Conservation (phyloP, 306 rosid genomes). For the Vigna angularis region DNA sequence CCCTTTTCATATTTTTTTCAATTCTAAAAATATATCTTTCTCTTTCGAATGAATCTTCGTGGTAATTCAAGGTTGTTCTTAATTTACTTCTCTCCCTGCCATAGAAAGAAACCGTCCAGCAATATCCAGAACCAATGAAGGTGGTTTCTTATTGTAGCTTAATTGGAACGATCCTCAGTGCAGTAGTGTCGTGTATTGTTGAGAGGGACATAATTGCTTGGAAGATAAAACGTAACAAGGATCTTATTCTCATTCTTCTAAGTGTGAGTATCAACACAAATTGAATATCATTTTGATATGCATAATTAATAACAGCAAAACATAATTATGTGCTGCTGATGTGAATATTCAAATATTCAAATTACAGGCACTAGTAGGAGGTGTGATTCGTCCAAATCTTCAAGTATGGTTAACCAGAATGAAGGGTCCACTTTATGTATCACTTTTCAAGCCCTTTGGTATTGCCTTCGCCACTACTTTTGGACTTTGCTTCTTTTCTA, state of each 20-base stretch:
- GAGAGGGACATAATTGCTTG: constrained; percentile 49
- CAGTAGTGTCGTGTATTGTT: constrained; percentile 37
- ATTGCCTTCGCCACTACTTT: constrained; percentile 56
- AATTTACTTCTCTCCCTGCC: constrained; percentile 14
- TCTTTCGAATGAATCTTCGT: not conserved
- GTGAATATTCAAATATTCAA: not conserved
- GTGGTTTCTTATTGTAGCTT: constrained; percentile 47
- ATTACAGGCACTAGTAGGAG: constrained; percentile 47
- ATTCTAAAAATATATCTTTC: not conserved
- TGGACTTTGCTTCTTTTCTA: constrained; percentile 51
- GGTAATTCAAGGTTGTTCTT: not conserved
- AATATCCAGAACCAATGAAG: constrained; percentile 53
- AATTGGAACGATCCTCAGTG: constrained; percentile 51
- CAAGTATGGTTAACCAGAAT: constrained; percentile 47
- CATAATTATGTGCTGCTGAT: not conserved
- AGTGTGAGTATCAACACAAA: constrained; percentile 26
- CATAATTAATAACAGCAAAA: not conserved
- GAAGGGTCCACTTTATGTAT: constrained; percentile 53
- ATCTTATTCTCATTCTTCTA: constrained; percentile 50
- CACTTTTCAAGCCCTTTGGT: constrained; percentile 54
- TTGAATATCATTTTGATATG: not conserved
- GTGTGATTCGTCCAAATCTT: constrained; percentile 54
- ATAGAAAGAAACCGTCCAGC: constrained; percentile 47
- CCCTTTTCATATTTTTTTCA: not conserved
- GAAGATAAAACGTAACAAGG: constrained; percentile 48